Evolutionary conservation across 495 filamentous ascomycete species (phyloP).

Genomic region (Penicillium coffeae): DNA sequence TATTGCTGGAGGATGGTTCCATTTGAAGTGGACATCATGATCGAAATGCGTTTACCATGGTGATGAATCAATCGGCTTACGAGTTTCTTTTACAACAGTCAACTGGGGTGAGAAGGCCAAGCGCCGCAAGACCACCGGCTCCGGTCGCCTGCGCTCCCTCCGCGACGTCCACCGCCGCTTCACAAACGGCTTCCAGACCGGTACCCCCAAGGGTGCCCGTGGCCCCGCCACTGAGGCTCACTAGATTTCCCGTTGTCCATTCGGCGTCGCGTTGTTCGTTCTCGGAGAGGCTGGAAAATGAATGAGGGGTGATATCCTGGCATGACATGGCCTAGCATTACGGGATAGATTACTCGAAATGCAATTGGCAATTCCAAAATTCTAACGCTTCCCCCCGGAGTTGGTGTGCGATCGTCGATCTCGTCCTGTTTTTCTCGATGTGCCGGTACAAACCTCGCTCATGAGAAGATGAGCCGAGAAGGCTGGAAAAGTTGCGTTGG

Average conservation of each 20-base stretch:
- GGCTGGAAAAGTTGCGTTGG: conserved; percentile 21
- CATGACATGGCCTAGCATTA: conserved; percentile 43
- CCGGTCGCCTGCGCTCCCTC: conserved; percentile 88
- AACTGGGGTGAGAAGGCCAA: conserved; percentile 99
- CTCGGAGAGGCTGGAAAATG: conserved; percentile 43
- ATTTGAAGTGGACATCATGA: conserved; percentile 1
- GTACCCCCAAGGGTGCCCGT: conserved; percentile 78
- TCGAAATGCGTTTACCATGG: neutral
- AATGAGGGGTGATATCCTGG: conserved; percentile 34
- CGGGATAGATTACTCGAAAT: conserved; percentile 35
- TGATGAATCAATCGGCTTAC: conserved; percentile 27
- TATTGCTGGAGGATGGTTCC: neutral
- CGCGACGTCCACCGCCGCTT: conserved; percentile 85
- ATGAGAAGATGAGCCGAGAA: conserved; percentile 4
- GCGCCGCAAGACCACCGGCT: conserved; percentile 97
- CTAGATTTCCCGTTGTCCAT: conserved; percentile 35
- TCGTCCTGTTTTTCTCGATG: conserved; percentile 26
- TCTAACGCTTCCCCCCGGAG: conserved; percentile 39
- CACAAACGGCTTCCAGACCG: conserved; percentile 94
- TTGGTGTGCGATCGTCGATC: conserved; percentile 34
- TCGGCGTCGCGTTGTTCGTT: conserved; percentile 45
- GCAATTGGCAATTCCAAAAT: conserved; percentile 38
- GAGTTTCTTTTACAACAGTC: conserved; percentile 53
- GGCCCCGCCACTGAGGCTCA: conserved; percentile 49
- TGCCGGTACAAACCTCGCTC: neutral